Percentiles rank a stretch among this genome's conserved stretches.
phyloP scores from a whole-genome alignment of 495 filamentous ascomycete species.

The Massariosphaeria phaeospora region DNA sequence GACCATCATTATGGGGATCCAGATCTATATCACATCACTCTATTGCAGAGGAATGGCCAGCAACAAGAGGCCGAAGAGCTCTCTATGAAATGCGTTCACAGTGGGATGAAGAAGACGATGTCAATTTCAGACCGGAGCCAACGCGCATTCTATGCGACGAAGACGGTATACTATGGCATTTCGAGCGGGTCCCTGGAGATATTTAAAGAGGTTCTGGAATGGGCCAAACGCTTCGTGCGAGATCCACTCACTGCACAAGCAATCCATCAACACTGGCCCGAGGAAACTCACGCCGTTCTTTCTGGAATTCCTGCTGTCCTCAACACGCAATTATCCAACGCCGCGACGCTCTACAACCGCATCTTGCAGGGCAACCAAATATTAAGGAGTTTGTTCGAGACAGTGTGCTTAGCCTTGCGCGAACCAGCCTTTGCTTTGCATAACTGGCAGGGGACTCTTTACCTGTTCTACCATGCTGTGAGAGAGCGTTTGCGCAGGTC shows the following conservation, averaged over 20 bases:
- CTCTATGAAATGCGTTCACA: neutral
- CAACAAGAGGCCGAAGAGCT: neutral
- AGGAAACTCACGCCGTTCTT: conserved; percentile 4
- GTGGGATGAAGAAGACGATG: conserved; percentile 19
- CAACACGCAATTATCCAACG: too few relatives aligned
- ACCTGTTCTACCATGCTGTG: conserved; percentile 3
- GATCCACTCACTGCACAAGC: conserved; percentile 33
- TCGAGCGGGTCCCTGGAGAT: conserved; percentile 35
- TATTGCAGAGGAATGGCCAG: neutral
- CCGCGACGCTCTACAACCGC: conserved; percentile 2
- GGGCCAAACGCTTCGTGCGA: conserved; percentile 37
- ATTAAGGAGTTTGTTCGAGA: conserved; percentile 22
- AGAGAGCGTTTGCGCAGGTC: neutral
- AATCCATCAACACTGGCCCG: conserved; percentile 18
- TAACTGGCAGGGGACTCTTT: conserved; percentile 11
- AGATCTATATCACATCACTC: neutral
- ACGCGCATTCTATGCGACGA: conserved; percentile 34
- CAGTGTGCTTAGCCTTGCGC: conserved; percentile 6
- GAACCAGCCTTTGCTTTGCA: conserved; percentile 15
- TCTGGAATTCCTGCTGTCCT: neutral
- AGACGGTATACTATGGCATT: conserved; percentile 33
- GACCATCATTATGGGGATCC: neutral
- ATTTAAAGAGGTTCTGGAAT: conserved; percentile 31
- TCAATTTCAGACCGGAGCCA: conserved; percentile 30
- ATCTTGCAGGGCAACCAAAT: conserved; percentile 17